Base-by-base conservation (phyloP, 345 rosid species). In the Corchorus capsularis region DNA sequence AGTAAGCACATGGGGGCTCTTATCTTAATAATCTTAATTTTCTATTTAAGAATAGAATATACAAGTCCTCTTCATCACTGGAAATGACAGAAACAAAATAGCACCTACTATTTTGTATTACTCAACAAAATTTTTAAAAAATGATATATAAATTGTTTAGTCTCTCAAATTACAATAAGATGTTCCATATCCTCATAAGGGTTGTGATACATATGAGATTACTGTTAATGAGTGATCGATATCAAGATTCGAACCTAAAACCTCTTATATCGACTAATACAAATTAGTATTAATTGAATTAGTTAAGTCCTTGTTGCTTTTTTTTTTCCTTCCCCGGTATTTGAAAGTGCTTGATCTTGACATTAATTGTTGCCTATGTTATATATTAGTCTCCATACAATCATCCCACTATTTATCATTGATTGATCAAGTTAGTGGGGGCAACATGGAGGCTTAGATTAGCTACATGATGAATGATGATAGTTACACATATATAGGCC, bases 1-100 rank as follows among this genome's bases (percentile, higher is more conserved):
- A 71, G 52, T 41, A 53, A 43, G 73, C 89, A 84, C 87, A 82
- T 84, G 89, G 79, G 56, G 8, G 19, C 13, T 69, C 39, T 49
- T 14, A 68, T 15, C 19, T 47, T 15, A 6, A 19, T 56, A 65
- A 22, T 67, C 70, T 19, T 60, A 10, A n/a, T 47, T 71, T 77
- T 73, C 45, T 49, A 6, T 63, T 27, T n/a, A 10, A 46, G 45
- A 49, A 65, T 66, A 69, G 75, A 78, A 78, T 78, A 70, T 60
- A 35, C 8, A 71, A 68, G 10, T 53, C 72, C 60, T 77, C 68
- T 68, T 73, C 69, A 63, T 81, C 69, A 77, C 63, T 41, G 77
- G 75, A 72, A 71, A 43, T 71, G 77, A 81, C 85, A 72, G 67
- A 73, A 34, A 47, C 63, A 71, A 75, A 37, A 13, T 82, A 27